Conservation (phyloP, 306 rosid species). For the Myrica gale region DNA sequence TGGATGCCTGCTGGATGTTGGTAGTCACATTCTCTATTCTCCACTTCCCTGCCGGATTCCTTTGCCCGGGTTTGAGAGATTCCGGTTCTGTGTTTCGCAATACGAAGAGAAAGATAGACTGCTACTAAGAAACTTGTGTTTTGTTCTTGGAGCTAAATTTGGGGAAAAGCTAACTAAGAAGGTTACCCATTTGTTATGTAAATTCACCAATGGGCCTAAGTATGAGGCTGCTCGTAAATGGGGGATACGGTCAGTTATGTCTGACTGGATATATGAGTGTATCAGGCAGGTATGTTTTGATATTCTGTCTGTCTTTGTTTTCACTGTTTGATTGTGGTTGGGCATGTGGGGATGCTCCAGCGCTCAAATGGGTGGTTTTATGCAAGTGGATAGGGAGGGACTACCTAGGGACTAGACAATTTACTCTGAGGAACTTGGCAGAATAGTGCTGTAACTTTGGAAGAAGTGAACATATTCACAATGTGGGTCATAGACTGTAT, state of each 20-base stretch:
- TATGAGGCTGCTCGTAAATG: slow-evolving; percentile 82
- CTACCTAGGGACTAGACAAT: background rate
- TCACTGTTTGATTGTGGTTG: slow-evolving; percentile 3
- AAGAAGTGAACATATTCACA: background rate
- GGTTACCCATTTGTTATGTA: slow-evolving; percentile 91
- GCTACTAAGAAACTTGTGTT: slow-evolving; percentile 78
- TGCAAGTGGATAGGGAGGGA: background rate
- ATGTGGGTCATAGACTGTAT: background rate
- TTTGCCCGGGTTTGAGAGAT: slow-evolving; percentile 75
- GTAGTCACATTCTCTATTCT: slow-evolving; percentile 76
- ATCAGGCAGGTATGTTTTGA: slow-evolving; percentile 71
- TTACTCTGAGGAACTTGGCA: background rate
- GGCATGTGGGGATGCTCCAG: no score
- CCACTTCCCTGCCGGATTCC: slow-evolving; percentile 88
- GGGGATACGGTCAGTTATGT: slow-evolving; percentile 61
- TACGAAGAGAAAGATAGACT: slow-evolving; percentile 77
- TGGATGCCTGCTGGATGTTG: slow-evolving; percentile 74
- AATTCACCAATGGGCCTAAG: slow-evolving; percentile 78
- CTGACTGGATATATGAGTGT: slow-evolving; percentile 90
- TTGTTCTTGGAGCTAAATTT: slow-evolving; percentile 83
- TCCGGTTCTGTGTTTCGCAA: slow-evolving; percentile 90
- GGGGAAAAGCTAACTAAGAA: slow-evolving; percentile 64
- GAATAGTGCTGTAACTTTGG: background rate
- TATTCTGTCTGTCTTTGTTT: slow-evolving; percentile 3
- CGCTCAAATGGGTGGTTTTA: background rate